These are phyloP conservation scores for Secale cereale DNA, from an alignment of 176 grass and related monocot genomes.

Conservation along the genomic window DNA sequence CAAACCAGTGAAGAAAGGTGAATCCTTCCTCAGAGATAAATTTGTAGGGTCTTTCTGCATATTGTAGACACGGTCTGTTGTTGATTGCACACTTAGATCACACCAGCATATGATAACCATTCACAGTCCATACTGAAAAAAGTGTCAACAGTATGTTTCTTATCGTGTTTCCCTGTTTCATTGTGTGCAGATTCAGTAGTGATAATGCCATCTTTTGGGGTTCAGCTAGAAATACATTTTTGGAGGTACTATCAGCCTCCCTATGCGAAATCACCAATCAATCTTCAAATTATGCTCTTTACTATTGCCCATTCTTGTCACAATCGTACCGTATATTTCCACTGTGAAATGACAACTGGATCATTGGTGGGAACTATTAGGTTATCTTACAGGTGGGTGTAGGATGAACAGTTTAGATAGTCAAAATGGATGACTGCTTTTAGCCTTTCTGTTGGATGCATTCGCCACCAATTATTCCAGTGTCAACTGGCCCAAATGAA, in stretches of 20 bases:
- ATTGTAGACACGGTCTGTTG: neutral
- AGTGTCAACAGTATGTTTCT: conserved; percentile 1
- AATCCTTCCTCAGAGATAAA: neutral
- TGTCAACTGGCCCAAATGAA: conserved; percentile 2
- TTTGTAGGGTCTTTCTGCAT: neutral
- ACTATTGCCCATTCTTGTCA: neutral
- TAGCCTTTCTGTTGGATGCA: conserved; percentile 5
- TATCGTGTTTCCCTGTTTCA: neutral
- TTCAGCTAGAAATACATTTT: conserved; percentile 85
- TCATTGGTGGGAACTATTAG: neutral
- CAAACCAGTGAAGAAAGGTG: conserved; percentile 90
- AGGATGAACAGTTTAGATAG: neutral
- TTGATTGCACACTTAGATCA: conserved; percentile 6
- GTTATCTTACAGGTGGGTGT: neutral
- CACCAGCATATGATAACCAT: neutral
- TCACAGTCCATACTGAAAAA: neutral
- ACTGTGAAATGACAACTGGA: neutral
- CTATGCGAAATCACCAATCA: neutral
- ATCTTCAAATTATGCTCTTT: neutral
- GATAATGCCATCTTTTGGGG: conserved; percentile 86
- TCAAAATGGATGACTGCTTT: neutral
- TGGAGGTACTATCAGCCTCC: conserved; percentile 54
- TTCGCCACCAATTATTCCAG: conserved; percentile 5
- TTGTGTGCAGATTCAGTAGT: conserved; percentile 63
- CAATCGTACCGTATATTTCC: neutral